Conservation (phyloP, 2,329 filamentous ascomycete species). For the Fusarium dimerum region DNA sequence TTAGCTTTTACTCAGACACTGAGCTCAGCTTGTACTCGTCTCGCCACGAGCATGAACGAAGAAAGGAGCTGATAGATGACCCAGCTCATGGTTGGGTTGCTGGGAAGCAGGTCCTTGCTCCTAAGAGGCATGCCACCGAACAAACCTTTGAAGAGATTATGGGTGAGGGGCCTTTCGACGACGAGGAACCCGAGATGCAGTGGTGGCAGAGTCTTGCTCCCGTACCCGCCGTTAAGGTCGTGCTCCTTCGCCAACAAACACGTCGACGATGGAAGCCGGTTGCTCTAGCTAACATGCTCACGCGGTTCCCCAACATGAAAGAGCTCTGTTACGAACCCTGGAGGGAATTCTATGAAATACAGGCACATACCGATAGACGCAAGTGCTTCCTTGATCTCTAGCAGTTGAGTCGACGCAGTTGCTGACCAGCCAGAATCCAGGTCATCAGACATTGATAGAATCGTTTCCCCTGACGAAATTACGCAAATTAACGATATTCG, state of each 20-base stretch:
- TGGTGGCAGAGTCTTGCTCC: conserved; percentile 38
- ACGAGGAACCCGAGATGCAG: conserved; percentile 27
- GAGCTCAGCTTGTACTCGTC: conserved; percentile 6
- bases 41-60: conserved; percentile 11
- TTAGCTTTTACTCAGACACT: conserved; percentile 25
- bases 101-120: conserved; percentile 23
- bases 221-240: conserved; percentile 33
- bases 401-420: conserved; percentile 12
- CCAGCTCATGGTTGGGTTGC: conserved; percentile 32
- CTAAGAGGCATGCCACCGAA: conserved; percentile 15
- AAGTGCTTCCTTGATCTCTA: conserved; percentile 22
- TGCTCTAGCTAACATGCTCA: conserved; percentile 35
- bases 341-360: conserved; percentile 31
- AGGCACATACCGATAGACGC: conserved; percentile 30
- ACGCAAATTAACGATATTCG: conserved; percentile 35
- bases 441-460: conserved; percentile 28
- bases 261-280: conserved; percentile 37
- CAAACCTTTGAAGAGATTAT: conserved; percentile 32
- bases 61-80: conserved; percentile 25
- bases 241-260: conserved; percentile 41
- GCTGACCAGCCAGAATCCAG: conserved; percentile 24
- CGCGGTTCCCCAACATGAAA: conserved; percentile 36
- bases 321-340: conserved; percentile 42
- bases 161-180: conserved; percentile 29
- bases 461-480: conserved; percentile 27